Base-by-base conservation (phyloP, 2,329 filamentous ascomycete genomes). In the Westerdykella ornata region DNA sequence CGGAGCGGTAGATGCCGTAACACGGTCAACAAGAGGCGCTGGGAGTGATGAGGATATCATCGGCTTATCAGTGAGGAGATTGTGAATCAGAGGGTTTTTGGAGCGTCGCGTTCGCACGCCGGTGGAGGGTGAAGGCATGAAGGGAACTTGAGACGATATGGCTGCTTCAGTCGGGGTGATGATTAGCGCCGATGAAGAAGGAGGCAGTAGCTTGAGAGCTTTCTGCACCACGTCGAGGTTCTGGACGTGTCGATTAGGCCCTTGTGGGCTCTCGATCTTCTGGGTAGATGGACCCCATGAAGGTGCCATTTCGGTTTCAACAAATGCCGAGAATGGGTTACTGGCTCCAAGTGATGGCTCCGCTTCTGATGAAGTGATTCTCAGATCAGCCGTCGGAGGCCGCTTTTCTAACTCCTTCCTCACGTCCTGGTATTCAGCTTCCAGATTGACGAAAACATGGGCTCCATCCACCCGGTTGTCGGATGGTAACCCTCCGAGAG, bases 61-160 rank as follows among this genome's bases (percentile, higher is more conserved):
- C 0, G 92, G 90, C 57, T 95, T 94, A 67, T 98, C 92, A 2
- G 92, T 98, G 8, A 98, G 76, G 1, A 98, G 78, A 56, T 96
- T 97, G 67, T 98, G 88, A 35, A 98, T 92, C 1, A 98, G 72
- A 0, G 89, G 88, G 55, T 98, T 98, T 57, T 78, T 78, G 43
- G 80, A 76, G 65, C 75, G 69, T 63, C 76, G 72, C 39, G 76
- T 80, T 43, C 71, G 71, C 44, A 80, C 72, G 37, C 73, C 72
- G 5, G 71, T 45, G 40, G 58, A 41, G 46, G 57, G 35, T 49
- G 31, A 38, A 5, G 58, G 3, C 53, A 49, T 5, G 46, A 49
- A 16, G 14, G 39, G 51, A 8, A 55, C 53, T 31, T 60, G 61
- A 12, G 72, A 66, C 26, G 75, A 78, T 45, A 74, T 78, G 46